Evolutionary conservation across 108 stramenopile species (phyloP), one percentile per base, ranked within the genome.

Genomic region (Discostella pseudostelligera): DNA sequence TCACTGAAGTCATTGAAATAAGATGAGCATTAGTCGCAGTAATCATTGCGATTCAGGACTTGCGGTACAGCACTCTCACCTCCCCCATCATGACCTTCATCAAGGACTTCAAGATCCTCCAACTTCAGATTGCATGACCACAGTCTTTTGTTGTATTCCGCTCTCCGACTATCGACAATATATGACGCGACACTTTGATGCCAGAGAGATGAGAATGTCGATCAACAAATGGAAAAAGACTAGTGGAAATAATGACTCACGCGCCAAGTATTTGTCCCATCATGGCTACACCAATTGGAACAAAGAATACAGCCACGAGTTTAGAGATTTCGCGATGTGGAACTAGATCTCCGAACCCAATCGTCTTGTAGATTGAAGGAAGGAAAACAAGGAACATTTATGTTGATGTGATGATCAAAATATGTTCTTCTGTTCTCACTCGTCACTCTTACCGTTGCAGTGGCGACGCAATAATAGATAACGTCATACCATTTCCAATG

Each of bases 231-330:
- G 3, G 32, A 32, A 32, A 32, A 5, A 4, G 5, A 32, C 3
- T 32, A 5, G 32, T 32, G 32, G 5, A 32, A 32, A 83, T 78
- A 7, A 51, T 55, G 26, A 54, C 53, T 54, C 32, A 54, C 53
- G 60, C 45, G 12, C 78, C 79, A 16, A 90, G 63, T 20, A 72
- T 82, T 39, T 81, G 59, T 25, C 86, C 84, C 53, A 83, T 67
- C 12, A 80, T 76, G 10, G 70, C 86, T 1, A 89, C 91, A 10
- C 81, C 72, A 10, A 86, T 36, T 24, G 84, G 85, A 39, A 89
- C 81, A 45, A 82, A 84, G 9, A 84, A 3, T 1, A 89, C 47
- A 42, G 80, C 79, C 39, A 51, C 59, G 12, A 72, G 12, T 36
- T 68, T 70, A 4, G 56, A 29, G 19, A 47, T 19, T 5, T 60